These are phyloP conservation scores for Neonectria faginata DNA, from an alignment of 2,329 filamentous ascomycete genomes.

Conservation along the genomic window DNA sequence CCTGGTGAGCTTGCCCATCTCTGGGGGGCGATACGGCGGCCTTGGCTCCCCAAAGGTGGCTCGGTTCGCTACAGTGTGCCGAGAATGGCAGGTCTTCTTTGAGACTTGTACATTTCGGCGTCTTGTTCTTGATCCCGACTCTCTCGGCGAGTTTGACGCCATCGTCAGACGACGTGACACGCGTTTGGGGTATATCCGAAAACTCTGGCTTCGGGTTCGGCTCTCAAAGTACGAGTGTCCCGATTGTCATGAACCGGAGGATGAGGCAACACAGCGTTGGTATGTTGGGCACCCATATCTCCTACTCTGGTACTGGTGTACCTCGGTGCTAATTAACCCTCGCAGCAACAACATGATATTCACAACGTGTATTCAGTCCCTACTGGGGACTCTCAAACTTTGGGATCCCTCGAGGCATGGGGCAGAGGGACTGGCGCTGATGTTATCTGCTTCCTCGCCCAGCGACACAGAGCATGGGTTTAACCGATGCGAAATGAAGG, in stretches of 20 bases:
- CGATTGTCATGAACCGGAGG: slow-evolving; percentile 28
- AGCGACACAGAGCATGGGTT: slow-evolving; percentile 33
- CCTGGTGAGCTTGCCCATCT: slow-evolving; percentile 18
- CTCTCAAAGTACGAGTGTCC: slow-evolving; percentile 30
- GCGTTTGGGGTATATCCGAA: slow-evolving; percentile 32
- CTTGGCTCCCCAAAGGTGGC: slow-evolving; percentile 23
- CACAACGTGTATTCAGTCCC: slow-evolving; percentile 26
- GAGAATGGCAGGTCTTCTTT: slow-evolving; percentile 30
- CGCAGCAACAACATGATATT: slow-evolving; percentile 31
- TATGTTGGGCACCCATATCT: slow-evolving; percentile 26
- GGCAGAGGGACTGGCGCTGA: slow-evolving; percentile 28
- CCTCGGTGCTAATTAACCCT: slow-evolving; percentile 21
- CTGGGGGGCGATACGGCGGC: slow-evolving; percentile 15
- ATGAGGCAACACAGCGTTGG: slow-evolving; percentile 21
- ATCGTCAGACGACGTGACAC: slow-evolving; percentile 26
- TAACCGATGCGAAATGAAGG: slow-evolving; percentile 21
- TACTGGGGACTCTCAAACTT: slow-evolving; percentile 31
- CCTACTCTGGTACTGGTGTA: slow-evolving; percentile 16
- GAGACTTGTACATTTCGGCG: slow-evolving; percentile 30
- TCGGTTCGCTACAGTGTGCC: slow-evolving; percentile 28
- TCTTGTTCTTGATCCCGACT: slow-evolving; percentile 29
- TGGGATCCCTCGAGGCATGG: slow-evolving; percentile 33
- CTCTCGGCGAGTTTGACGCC: slow-evolving; percentile 25
- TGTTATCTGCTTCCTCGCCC: slow-evolving; percentile 33
- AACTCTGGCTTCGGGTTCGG: slow-evolving; percentile 31